Conservation (phyloP, 768 basidiomycete species). For the Boletus reticulatus region DNA sequence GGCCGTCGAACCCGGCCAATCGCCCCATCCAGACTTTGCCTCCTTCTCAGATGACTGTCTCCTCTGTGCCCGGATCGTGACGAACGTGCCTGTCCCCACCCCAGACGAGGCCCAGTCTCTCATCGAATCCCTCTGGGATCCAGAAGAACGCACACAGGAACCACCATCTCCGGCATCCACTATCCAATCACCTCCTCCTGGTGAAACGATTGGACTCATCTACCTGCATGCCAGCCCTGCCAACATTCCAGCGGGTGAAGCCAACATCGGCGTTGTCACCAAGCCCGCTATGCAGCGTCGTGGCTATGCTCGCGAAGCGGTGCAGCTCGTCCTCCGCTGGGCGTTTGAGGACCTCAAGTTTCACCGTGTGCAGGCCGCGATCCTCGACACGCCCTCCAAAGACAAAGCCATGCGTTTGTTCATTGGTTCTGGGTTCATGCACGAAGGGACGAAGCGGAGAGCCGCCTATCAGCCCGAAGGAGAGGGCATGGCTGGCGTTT, state of each 20-base stretch:
- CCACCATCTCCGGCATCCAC: background rate
- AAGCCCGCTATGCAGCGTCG: conserved; percentile 33
- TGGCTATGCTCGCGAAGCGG: conserved; percentile 47
- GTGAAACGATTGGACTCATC: conserved; percentile 19
- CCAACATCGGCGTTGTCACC: conserved; percentile 56
- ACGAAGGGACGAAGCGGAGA: conserved; percentile 62
- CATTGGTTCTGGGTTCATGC: conserved; percentile 48
- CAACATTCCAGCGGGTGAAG: conserved; percentile 36
- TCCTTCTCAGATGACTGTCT: conserved; percentile 32
- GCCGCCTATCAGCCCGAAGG: conserved; percentile 44
- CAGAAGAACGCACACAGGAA: background rate
- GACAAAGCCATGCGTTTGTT: conserved; percentile 48
- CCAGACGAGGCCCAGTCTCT: background rate
- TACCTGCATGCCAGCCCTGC: conserved; percentile 25
- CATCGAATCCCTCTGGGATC: background rate
- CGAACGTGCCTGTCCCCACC: background rate
- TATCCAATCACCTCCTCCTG: no score
- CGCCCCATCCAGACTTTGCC: conserved; percentile 15
- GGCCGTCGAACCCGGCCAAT: conserved; percentile 30
- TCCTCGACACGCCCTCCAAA: conserved; percentile 45
- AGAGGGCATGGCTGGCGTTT: conserved; percentile 38
- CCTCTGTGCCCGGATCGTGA: conserved; percentile 23
- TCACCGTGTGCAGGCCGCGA: conserved; percentile 36
- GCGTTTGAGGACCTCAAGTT: conserved; percentile 42
- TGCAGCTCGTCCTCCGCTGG: conserved; percentile 42